Base-by-base conservation (phyloP, 495 filamentous ascomycete species). In the Xylaria venustula region DNA sequence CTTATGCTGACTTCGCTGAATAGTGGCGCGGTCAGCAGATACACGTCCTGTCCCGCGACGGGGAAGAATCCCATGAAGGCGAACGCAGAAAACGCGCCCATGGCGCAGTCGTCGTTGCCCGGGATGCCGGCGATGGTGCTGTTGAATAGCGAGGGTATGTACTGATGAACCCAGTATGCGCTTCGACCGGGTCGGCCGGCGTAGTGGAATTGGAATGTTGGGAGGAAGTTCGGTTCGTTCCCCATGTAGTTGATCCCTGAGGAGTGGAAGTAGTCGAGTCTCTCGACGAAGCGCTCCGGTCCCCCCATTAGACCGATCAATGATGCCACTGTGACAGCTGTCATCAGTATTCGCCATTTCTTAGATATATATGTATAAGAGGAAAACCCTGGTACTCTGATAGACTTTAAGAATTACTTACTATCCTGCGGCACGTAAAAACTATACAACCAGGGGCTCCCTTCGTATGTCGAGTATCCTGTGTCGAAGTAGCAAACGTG, bases 61-160 rank as follows among this genome's bases (percentile, higher is more conserved):
- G 89, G 89, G 69, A 88, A 92, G 1, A 91, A 79, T 0, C 89
- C 89, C 70, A 90, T 83, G 80, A 88, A 87, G 36, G 82, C 83
- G 36, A 90, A 83, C 0, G 85, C 85, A 4, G 82, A 77, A 61
- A 90, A 91, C 2, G 87, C 84, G 8, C 88, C 89, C 87, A 90
- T 90, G 17, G 88, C 87, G 52, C 85, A 86, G 71, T 91, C 88
- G 60, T 91, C 88, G 69, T 91, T 91, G 0, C 88, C 88, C 2
- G 88, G 88, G 32, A 92, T 84, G 3, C 89, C 88, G 54, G 76
- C 77, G 7, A 81, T 65, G 2, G 80, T 82, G 3, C 79, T 80
- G 69, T 88, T 86, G 73, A 90, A 91, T 54, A 81, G 81, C 0
- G 76, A 75, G 0, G 89, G 88, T 60, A 92, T 87, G 68, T 90